Evolutionary conservation across 129 eudicot genomes (phyloP), one percentile per base, ranked within the genome.

Genomic region (sunflower (Helianthus annuus)): DNA sequence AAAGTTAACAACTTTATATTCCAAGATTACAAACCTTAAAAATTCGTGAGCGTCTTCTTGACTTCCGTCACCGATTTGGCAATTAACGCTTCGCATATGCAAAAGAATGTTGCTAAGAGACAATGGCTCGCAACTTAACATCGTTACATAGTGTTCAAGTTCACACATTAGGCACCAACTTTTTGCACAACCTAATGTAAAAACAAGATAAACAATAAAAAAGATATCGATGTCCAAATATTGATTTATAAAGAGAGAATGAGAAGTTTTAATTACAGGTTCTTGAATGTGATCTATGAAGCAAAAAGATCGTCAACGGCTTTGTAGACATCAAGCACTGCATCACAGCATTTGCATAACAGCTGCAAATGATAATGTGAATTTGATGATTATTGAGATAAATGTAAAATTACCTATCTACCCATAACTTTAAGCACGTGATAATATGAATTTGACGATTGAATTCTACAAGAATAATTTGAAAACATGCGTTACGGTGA

Each of bases 11-110:
- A 12, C 27, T 68, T 19, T 5, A 55, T 14, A 60, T 38, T 51
- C 44, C 70, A 76, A 53, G 66, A 17, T 40, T 10, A 42, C 14
- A 66, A 61, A 93, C 98, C 98, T 90, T 68, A 93, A 81, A 76
- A 93, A 93, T 80, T 93, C 98, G 59, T 93, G 98, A 66, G 98
- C 98, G 70, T 93, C 98, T 90, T 93, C 97, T 61, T 93, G 97
- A 73, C 97, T 93, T 46, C 97, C 98, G 48, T 84, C 88, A 67
- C 97, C 96, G 27, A 93, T 87, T 51, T 84, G 98, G 79, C 83
- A 73, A 80, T 84, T 93, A 52, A 82, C 84, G 46, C 84, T 82
- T 49, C 88, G 82, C 82, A 92, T 82, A 69, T 89, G 89, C 73
- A 82, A 76, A 70, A 92, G 91, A 80, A 92, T 87, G 74, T 77